A percentile compares a stretch with the other conserved stretches of the same genome.
phyloP scores from a whole-genome alignment of 2,329 filamentous ascomycete genomes.

The Exophiala sideris region DNA sequence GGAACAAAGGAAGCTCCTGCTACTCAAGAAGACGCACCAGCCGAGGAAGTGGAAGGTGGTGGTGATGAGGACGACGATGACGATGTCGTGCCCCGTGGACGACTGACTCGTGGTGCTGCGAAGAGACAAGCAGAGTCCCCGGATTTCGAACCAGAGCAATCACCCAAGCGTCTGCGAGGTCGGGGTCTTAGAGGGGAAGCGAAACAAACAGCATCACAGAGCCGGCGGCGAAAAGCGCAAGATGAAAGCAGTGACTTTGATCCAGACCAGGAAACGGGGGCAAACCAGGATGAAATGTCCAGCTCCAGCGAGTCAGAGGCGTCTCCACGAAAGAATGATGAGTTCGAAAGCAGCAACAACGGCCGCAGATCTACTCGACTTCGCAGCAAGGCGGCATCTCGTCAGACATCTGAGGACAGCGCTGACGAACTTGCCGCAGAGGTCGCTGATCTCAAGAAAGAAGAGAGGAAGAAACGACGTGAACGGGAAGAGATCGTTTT shows the following conservation, averaged over 20 bases:
- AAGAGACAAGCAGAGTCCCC: conserved; percentile 33
- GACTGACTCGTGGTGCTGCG: conserved; percentile 33
- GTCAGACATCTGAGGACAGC: conserved; percentile 45
- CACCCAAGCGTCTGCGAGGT: conserved; percentile 31
- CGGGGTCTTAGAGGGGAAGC: conserved; percentile 31
- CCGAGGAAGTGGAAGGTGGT: conserved; percentile 31
- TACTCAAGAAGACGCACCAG: conserved; percentile 38
- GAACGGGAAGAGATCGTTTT: conserved; percentile 30
- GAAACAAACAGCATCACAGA: conserved; percentile 39
- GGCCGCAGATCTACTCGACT: conserved; percentile 52
- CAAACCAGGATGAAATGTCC: conserved; percentile 54
- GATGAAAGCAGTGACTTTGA: conserved; percentile 64
- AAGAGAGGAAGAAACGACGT: conserved; percentile 39
- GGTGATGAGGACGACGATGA: conserved; percentile 57
- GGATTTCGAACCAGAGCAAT: conserved; percentile 30
- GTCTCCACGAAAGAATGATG: conserved; percentile 44
- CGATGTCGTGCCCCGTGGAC: conserved; percentile 48
- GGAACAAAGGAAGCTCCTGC: conserved; percentile 33
- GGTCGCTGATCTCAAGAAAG: conserved; percentile 51
- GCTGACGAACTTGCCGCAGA: conserved; percentile 58
- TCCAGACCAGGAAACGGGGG: conserved; percentile 55
- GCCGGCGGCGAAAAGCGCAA: conserved; percentile 43
- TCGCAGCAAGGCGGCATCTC: conserved; percentile 45
- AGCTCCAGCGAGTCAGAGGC: conserved; percentile 48
- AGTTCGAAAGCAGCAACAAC: conserved; percentile 44